Evolutionary conservation across 1,284 basidiomycete genomes (phyloP).

Genomic region (Fomes fomentarius): DNA sequence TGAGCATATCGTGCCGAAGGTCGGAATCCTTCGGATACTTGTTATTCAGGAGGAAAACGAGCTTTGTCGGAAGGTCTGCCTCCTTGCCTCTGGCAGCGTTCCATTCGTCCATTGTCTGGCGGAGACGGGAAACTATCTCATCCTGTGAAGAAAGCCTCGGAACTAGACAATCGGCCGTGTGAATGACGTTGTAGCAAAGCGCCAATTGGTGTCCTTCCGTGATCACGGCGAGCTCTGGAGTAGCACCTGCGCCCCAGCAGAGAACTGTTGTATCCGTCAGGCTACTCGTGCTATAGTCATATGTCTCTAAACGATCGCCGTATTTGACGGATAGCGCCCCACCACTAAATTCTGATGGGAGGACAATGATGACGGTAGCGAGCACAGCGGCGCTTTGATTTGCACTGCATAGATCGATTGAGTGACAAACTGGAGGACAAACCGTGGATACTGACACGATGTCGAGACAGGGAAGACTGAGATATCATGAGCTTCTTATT

Average conservation of each 20-base stretch:
- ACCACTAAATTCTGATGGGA: background rate
- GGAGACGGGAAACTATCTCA: background rate
- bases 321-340: background rate
- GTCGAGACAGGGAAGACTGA: background rate
- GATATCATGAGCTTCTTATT: background rate
- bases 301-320: background rate
- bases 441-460: background rate
- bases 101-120: background rate
- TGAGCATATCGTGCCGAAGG: background rate
- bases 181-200: slow-evolving; percentile 47
- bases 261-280: slow-evolving; percentile 38
- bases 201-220: slow-evolving; percentile 46
- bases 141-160: slow-evolving; percentile 15
- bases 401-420: background rate
- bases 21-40: background rate
- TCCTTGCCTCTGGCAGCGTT: background rate
- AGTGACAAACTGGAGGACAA: background rate
- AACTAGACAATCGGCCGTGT: slow-evolving; percentile 25
- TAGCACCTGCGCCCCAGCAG: slow-evolving; percentile 52
- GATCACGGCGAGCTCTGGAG: slow-evolving; percentile 48
- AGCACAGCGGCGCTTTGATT: background rate
- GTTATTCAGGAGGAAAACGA: background rate
- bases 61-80: background rate
- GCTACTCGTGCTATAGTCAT: slow-evolving; percentile 37
- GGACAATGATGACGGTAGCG: background rate